phyloP scores from a whole-genome alignment of 352 stramenopile genomes.

The Globisporangium middletonii region DNA sequence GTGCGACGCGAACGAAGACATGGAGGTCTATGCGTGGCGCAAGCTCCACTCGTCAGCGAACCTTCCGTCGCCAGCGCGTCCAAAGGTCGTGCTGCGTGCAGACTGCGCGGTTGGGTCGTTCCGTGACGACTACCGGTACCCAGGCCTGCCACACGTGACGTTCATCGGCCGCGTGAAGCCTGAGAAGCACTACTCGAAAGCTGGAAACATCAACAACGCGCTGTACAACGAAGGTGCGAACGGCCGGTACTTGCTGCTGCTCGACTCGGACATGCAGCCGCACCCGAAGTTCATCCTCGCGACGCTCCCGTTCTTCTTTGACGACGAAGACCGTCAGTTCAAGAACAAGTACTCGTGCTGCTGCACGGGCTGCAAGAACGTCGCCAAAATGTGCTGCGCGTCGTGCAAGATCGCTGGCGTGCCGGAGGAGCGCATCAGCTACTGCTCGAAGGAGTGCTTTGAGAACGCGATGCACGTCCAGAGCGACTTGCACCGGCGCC shows the following conservation, averaged over 20 bases:
- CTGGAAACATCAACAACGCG: conserved; percentile 88
- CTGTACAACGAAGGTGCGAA: conserved; percentile 85
- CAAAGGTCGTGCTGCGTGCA: conserved; percentile 63
- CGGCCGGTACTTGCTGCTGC: conserved; percentile 69
- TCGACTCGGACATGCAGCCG: conserved; percentile 85
- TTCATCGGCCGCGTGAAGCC: conserved; percentile 80
- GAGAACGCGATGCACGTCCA: conserved; percentile 78
- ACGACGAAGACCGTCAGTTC: conserved; percentile 57
- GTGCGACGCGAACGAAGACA: conserved; percentile 80
- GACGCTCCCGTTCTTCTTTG: conserved; percentile 84
- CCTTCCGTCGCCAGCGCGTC: conserved; percentile 57
- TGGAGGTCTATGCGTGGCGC: conserved; percentile 84
- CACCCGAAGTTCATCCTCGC: conserved; percentile 81
- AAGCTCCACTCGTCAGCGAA: conserved; percentile 83
- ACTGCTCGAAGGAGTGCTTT: conserved; percentile 86
- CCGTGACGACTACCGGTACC: conserved; percentile 84
- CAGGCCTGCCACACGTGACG: conserved; percentile 67
- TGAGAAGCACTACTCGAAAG: conserved; percentile 71
- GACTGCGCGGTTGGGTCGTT: conserved; percentile 80
- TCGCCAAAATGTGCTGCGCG: conserved; percentile 80
- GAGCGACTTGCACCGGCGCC: conserved; percentile 69
- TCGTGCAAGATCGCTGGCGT: conserved; percentile 83
- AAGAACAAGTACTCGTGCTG: conserved; percentile 77
- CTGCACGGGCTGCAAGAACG: conserved; percentile 65
- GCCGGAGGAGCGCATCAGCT: conserved; percentile 78